phyloP scores from a whole-genome alignment of 2,329 filamentous ascomycete species.

The Ophiosphaerella narmari region DNA sequence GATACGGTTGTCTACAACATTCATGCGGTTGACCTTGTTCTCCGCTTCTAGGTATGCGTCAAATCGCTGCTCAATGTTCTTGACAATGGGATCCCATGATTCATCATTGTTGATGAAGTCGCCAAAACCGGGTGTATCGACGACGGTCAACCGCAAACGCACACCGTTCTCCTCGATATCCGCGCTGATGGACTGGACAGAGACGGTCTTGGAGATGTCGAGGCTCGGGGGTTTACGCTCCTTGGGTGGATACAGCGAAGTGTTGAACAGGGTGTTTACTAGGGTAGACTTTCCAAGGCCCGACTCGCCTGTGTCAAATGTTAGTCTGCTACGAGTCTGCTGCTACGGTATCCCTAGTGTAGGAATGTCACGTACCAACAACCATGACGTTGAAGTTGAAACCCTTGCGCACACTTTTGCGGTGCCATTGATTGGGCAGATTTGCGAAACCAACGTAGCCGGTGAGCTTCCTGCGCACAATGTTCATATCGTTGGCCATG shows the following conservation, averaged over 20 bases:
- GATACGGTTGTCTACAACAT: conserved; percentile 99
- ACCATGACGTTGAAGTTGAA: conserved; percentile 99
- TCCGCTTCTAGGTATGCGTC: conserved; percentile 98
- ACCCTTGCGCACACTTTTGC: conserved; percentile 99
- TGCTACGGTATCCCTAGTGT: neutral
- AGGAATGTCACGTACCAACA: conserved; percentile 75
- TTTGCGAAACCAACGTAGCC: conserved; percentile 99
- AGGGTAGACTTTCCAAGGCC: conserved; percentile 98
- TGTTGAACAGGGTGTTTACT: conserved; percentile 99
- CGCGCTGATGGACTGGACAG: conserved; percentile 59
- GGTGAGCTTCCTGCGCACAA: conserved; percentile 96
- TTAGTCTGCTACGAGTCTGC: conserved; percentile 9
- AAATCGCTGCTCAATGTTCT: conserved; percentile 99
- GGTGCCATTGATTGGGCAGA: conserved; percentile 99
- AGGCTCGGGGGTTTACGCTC: conserved; percentile 97
- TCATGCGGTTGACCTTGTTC: conserved; percentile 99
- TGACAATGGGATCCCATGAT: conserved; percentile 97
- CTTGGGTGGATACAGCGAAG: conserved; percentile 96
- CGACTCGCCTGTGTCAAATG: conserved; percentile 77
- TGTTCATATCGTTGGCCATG: conserved; percentile 71
- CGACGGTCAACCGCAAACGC: conserved; percentile 91
- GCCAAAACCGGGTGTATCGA: conserved; percentile 96
- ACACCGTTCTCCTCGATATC: conserved; percentile 97
- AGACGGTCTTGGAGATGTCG: conserved; percentile 86
- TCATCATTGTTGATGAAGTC: conserved; percentile 99